Conservation (phyloP, 1,284 basidiomycete genomes). For the Lentinus polychrous region DNA sequence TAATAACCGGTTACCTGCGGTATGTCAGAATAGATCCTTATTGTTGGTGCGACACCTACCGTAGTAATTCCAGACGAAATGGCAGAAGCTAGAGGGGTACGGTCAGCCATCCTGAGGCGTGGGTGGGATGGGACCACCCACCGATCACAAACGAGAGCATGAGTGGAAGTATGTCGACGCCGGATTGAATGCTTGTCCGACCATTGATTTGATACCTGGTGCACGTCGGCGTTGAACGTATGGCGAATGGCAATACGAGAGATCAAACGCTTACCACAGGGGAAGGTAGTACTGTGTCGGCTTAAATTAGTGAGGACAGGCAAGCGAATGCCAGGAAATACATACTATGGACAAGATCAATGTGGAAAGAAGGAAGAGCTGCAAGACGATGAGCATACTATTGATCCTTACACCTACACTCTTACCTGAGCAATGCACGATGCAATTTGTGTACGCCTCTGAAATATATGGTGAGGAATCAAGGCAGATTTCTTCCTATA, state of each 20-base stretch:
- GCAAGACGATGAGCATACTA: background rate
- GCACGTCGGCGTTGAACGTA: background rate
- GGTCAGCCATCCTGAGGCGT: background rate
- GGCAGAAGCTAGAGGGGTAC: slow-evolving; percentile 1
- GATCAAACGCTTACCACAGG: background rate
- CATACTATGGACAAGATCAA: background rate
- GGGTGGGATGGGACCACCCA: background rate
- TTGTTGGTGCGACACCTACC: background rate
- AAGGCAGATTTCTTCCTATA: background rate
- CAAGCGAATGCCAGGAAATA: background rate
- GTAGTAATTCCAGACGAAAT: slow-evolving; percentile 4
- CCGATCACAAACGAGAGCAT: slow-evolving; percentile 9
- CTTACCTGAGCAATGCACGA: background rate
- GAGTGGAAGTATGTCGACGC: slow-evolving; percentile 5
- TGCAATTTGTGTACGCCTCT: background rate
- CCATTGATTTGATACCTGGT: slow-evolving; percentile 11
- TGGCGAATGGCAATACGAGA: background rate
- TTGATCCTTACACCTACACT: background rate
- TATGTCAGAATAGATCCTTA: background rate
- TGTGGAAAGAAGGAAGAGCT: background rate
- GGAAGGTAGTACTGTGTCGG: slow-evolving; percentile 9
- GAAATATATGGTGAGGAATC: background rate
- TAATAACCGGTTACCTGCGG: slow-evolving; percentile 6
- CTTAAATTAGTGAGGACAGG: background rate
- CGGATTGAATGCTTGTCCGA: slow-evolving; percentile 3